Percentiles rank a stretch among this genome's conserved stretches.
Conservation (phyloP, 2,329 filamentous ascomycete genomes). For the Fusarium sp. region DNA sequence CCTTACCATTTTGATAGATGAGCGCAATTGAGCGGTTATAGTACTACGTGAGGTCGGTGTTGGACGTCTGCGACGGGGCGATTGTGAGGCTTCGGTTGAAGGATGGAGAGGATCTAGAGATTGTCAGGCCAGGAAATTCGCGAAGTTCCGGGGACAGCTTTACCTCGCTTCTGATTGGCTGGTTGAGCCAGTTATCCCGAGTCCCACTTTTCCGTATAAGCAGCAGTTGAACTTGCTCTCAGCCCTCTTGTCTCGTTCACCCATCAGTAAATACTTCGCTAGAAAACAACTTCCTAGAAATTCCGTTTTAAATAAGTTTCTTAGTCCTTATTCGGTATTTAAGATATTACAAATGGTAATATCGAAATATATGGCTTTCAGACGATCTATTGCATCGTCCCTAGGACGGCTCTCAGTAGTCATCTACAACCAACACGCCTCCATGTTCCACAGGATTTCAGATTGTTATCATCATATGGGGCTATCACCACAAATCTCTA, state of each 20-base stretch:
- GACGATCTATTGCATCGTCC: too few relatives aligned
- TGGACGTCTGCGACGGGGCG: constrained; percentile 48
- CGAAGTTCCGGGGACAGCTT: constrained; percentile 52
- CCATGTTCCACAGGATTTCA: too few relatives aligned
- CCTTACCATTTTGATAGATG: constrained; percentile 56
- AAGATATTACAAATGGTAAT: too few relatives aligned
- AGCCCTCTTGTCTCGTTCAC: not conserved
- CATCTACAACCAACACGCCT: too few relatives aligned
- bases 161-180: constrained; percentile 52
- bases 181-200: constrained; percentile 22
- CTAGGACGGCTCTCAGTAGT: too few relatives aligned
- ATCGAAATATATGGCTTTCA: too few relatives aligned
- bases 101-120: constrained; percentile 50
- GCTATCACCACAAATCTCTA: not conserved
- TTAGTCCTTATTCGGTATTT: not conserved
- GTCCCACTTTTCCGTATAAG: constrained; percentile 38
- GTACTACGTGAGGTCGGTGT: constrained; percentile 43
- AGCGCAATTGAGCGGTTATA: constrained; percentile 51
- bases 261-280: not conserved
- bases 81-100: constrained; percentile 48
- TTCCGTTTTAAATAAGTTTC: not conserved
- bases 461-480: too few relatives aligned
- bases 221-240: not conserved
- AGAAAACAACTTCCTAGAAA: not conserved
- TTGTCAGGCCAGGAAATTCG: constrained; percentile 54